Evolutionary conservation across 2,329 filamentous ascomycete genomes (phyloP), one percentile per base, ranked within the genome.

Genomic region (Venturia pyrina): DNA sequence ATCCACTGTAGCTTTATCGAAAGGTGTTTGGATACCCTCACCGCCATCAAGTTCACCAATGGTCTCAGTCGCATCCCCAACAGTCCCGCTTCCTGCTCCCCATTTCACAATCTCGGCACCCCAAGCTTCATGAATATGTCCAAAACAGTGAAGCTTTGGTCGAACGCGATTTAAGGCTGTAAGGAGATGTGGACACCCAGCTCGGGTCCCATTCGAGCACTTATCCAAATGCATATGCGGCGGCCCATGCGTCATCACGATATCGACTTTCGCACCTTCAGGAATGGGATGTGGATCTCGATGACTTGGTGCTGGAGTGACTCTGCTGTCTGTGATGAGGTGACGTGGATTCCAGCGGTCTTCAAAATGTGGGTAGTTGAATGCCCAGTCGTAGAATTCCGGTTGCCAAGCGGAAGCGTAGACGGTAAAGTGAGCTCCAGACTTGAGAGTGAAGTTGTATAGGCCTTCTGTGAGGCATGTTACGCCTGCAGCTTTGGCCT

Each of bases 201-300:
- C 83, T 24, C 74, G 70, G 32, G 75, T 71, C 2, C 71, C 71
- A 1, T 69, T 68, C 0, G 46, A 67, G 0, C 75, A 76, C n/a
- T 69, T 66, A 69, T 88, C 86, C 2, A 85, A 74, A 2, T 83
- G 72, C 0, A 76, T 77, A 28, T 74, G 71, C 0, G 85, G 84
- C 2, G 85, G 85, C 0, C 85, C 85, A 70, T 88, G 86, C 0
- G 85, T 87, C 70, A 87, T 78, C 68, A 87, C 76, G 8, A 88
- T 77, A 71, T 87, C 85, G 28, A 85, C 72, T 1, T 68, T 70
- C 0, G 78, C 75, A 64, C 72, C 80, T 40, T 78, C 75, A 0
- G 82, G 80, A 19, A 83, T 72, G 0, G 79, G 78, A 32, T 77
- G 73, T 11, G 65, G 62, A 1, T 72, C 70, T 37, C 53, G 53